Percentiles rank a stretch among this genome's conserved stretches.
These are phyloP conservation scores for Moniliella sp. DNA, from an alignment of 1,284 basidiomycete species.

Conservation along the genomic window DNA sequence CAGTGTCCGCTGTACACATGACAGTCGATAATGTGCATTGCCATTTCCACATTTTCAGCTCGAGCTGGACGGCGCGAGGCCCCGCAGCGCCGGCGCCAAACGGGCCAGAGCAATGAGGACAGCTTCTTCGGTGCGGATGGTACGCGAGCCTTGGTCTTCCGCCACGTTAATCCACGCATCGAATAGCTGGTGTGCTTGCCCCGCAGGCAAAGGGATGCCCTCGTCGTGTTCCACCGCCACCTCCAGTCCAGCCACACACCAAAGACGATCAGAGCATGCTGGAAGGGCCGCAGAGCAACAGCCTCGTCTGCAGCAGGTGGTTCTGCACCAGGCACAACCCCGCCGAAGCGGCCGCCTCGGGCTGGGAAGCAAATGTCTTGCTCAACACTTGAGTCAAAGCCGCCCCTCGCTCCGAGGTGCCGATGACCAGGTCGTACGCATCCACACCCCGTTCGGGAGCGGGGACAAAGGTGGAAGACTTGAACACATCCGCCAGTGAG, in stretches of 20 bases:
- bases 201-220: slow-evolving; percentile 13
- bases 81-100: slow-evolving; percentile 3
- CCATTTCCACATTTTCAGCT: too few species aligned
- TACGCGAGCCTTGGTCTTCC: slow-evolving; percentile 24
- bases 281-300: slow-evolving; percentile 4
- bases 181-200: slow-evolving; percentile 22
- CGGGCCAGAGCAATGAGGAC: slow-evolving; percentile 9
- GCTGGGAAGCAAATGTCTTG: too few species aligned
- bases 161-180: slow-evolving; percentile 31
- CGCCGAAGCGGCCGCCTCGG: too few species aligned
- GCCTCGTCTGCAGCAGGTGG: not conserved
- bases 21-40: too few species aligned
- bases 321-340: not conserved
- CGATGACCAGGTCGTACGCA: slow-evolving; percentile 28
- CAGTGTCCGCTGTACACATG: too few species aligned
- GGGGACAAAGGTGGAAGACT: slow-evolving; percentile 5
- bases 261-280: slow-evolving; percentile 22
- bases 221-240: slow-evolving; percentile 20
- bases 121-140: slow-evolving; percentile 23
- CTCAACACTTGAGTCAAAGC: slow-evolving; percentile 7
- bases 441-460: not conserved
- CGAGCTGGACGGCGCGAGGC: too few species aligned
- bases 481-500: slow-evolving; percentile 12
- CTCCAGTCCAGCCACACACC: slow-evolving; percentile 29
- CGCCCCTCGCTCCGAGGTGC: slow-evolving; percentile 25